A percentile compares a stretch with the other conserved stretches of the same genome.
These are phyloP conservation scores for Penicillium italicum DNA, from an alignment of 2,329 filamentous ascomycete genomes.

Conservation along the genomic window DNA sequence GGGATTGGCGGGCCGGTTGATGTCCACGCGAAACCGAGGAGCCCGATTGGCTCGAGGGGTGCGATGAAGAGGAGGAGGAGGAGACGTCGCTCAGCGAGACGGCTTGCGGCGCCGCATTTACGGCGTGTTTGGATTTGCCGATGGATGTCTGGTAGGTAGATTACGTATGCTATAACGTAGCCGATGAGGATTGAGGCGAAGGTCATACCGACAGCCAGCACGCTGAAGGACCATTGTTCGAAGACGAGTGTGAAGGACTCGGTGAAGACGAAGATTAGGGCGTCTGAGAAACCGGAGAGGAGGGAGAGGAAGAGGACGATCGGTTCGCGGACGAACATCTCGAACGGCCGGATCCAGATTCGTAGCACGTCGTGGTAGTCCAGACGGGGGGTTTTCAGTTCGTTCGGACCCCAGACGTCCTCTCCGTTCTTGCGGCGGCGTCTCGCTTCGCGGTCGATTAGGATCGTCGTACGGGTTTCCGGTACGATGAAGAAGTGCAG, in stretches of 20 bases:
- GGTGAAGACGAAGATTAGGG: constrained; percentile 74
- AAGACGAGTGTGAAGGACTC: constrained; percentile 68
- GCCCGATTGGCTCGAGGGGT: constrained; percentile 52
- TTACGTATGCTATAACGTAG: constrained; percentile 59
- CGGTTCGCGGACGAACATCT: constrained; percentile 70
- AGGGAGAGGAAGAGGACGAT: constrained; percentile 69
- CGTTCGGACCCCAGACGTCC: constrained; percentile 66
- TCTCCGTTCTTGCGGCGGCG: constrained; percentile 50
- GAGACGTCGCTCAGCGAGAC: constrained; percentile 62
- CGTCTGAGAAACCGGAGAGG: constrained; percentile 68
- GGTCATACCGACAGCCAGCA: constrained; percentile 54
- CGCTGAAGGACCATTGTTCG: constrained; percentile 60
- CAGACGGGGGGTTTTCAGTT: constrained; percentile 49
- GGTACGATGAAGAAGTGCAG: constrained; percentile 57
- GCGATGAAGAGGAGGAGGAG: constrained; percentile 62
- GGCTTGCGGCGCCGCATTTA: constrained; percentile 44
- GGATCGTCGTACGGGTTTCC: constrained; percentile 56
- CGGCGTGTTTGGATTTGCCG: constrained; percentile 38
- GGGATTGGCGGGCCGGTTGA: constrained; percentile 60
- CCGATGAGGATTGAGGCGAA: constrained; percentile 65
- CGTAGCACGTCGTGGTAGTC: constrained; percentile 35
- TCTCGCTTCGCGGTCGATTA: constrained; percentile 59
- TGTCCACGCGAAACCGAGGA: constrained; percentile 69
- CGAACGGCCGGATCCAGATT: constrained; percentile 64
- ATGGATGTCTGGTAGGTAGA: constrained; percentile 55